These are phyloP conservation scores for Xylaria scruposa DNA, from an alignment of 495 filamentous ascomycete genomes.

Conservation along the genomic window DNA sequence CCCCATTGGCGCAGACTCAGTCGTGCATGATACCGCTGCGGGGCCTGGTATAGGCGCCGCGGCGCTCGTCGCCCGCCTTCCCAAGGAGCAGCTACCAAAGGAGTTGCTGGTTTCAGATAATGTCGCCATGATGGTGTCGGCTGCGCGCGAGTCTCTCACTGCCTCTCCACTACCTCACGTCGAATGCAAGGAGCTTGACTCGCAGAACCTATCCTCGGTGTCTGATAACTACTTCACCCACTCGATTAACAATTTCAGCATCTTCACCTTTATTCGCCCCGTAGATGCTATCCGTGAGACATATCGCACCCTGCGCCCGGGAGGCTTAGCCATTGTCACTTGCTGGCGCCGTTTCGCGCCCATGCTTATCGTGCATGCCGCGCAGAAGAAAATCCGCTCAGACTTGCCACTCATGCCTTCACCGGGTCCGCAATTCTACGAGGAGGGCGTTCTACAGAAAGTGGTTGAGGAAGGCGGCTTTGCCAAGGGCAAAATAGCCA, in stretches of 20 bases:
- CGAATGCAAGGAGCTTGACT: conserved; percentile 34
- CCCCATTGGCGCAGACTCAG: conserved; percentile 35
- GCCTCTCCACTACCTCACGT: conserved; percentile 29
- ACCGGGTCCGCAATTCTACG: conserved; percentile 36
- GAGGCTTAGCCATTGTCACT: conserved; percentile 44
- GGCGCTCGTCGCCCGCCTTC: conserved; percentile 33
- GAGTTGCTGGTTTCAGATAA: conserved; percentile 41
- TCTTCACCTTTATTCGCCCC: conserved; percentile 43
- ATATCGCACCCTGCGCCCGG: conserved; percentile 45
- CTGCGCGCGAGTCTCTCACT: conserved; percentile 33
- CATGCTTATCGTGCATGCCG: conserved; percentile 36
- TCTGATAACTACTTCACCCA: conserved; percentile 45
- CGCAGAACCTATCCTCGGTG: conserved; percentile 33
- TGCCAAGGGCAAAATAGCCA: conserved; percentile 28
- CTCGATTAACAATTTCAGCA: conserved; percentile 48
- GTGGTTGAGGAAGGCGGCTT: conserved; percentile 38
- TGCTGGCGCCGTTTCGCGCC: conserved; percentile 43
- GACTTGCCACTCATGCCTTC: conserved; percentile 38
- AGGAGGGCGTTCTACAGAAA: conserved; percentile 36
- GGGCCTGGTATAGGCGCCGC: conserved; percentile 44
- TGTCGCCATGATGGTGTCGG: conserved; percentile 34
- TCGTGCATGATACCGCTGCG: conserved; percentile 46
- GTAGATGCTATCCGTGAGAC: conserved; percentile 37
- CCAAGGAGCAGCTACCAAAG: conserved; percentile 35
- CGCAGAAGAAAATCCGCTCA: conserved; percentile 37